Evolutionary conservation across 31 red algal species (phyloP).

Genomic region (Bonnemaisonia californica): DNA sequence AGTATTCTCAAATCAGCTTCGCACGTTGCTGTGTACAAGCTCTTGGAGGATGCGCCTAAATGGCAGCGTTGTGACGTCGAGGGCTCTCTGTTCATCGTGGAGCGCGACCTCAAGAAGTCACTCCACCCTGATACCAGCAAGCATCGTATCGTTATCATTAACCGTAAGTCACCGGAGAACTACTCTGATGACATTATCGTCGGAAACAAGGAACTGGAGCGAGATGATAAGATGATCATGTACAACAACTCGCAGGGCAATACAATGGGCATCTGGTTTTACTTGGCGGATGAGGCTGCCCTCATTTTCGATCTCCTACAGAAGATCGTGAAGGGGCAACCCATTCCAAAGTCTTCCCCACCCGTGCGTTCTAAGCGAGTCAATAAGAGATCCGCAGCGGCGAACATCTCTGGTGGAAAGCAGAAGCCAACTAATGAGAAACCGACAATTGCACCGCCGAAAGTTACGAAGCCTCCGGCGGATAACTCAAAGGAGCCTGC

Average conservation of each 20-base stretch:
- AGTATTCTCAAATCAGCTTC: constrained; percentile 53
- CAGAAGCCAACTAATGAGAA: too few species aligned
- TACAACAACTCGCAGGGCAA: constrained; percentile 49
- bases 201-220: constrained; percentile 67
- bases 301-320: constrained; percentile 43
- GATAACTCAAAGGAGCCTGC: neutral
- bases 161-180: constrained; percentile 71
- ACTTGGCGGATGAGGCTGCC: constrained; percentile 40
- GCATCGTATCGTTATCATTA: constrained; percentile 72
- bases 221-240: constrained; percentile 69
- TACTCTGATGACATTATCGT: constrained; percentile 69
- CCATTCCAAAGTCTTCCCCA: constrained; percentile 4
- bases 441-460: neutral
- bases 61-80: constrained; percentile 80
- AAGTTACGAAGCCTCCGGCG: neutral
- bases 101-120: constrained; percentile 35
- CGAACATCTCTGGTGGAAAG: neutral
- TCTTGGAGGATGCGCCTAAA: constrained; percentile 13
- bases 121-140: constrained; percentile 33
- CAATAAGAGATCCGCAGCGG: neutral
- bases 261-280: constrained; percentile 77
- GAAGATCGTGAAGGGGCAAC: constrained; percentile 42
- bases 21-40: constrained; percentile 68
- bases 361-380: neutral
- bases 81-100: constrained; percentile 73